Conservation (phyloP, 371 early-diverging fungal genomes). For the Phascolomyces articulosus region DNA sequence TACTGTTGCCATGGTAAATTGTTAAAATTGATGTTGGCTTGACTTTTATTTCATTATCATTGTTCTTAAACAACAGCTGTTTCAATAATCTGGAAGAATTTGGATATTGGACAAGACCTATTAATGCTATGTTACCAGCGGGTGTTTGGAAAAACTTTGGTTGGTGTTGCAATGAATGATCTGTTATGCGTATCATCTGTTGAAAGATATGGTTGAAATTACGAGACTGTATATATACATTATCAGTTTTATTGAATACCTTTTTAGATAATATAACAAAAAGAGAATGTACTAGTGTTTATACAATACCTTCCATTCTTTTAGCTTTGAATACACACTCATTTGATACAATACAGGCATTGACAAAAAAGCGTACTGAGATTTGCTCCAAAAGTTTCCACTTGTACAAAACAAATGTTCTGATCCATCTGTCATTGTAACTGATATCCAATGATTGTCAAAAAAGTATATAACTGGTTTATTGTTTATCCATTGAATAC, state of each 20-base stretch:
- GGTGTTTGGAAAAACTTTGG: slow-evolving; percentile 8
- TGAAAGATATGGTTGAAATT: not conserved
- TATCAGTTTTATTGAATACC: too few species aligned
- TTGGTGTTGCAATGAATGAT: not conserved
- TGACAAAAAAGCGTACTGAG: not conserved
- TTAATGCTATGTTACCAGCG: slow-evolving; percentile 8
- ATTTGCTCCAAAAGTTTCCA: slow-evolving; percentile 1
- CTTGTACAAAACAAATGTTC: not conserved
- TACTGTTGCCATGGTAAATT: too few species aligned
- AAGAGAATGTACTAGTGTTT: too few species aligned
- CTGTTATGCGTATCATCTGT: not conserved
- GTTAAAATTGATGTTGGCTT: not conserved
- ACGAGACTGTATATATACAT: not conserved
- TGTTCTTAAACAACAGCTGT: not conserved
- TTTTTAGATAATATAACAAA: too few species aligned
- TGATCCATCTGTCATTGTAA: not conserved
- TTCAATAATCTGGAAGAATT: not conserved
- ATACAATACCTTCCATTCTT: slow-evolving; percentile 3
- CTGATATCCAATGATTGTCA: not conserved
- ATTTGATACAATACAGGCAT: not conserved
- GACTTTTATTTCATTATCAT: not conserved
- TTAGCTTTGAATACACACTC: not conserved
- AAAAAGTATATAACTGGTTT: not conserved
- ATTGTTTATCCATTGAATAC: not conserved
- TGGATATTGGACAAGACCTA: slow-evolving; percentile 1